Percentiles rank a stretch among this genome's conserved stretches.
These are phyloP conservation scores for Hysterangium stoloniferum DNA, from an alignment of 768 basidiomycete species.

Conservation along the genomic window DNA sequence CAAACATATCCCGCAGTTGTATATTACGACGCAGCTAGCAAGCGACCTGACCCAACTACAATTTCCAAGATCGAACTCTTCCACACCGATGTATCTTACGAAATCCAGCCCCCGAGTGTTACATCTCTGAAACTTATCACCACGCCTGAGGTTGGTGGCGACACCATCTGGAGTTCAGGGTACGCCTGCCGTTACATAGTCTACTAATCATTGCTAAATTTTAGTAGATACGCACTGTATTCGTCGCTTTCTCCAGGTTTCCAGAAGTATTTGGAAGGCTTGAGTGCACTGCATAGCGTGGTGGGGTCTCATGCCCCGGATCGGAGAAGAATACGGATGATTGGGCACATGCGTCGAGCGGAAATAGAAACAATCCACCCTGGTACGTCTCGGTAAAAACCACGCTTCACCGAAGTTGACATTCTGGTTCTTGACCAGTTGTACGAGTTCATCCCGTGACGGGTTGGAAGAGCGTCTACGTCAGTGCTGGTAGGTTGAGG, in stretches of 20 bases:
- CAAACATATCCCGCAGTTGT: conserved; percentile 41
- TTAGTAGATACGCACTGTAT: conserved; percentile 66
- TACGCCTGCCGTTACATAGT: conserved; percentile 23
- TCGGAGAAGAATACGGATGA: conserved; percentile 57
- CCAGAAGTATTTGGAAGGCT: conserved; percentile 68
- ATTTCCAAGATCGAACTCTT: conserved; percentile 73
- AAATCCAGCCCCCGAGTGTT: conserved; percentile 71
- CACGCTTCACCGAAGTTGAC: neutral
- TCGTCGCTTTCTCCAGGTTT: conserved; percentile 69
- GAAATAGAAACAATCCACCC: conserved; percentile 69
- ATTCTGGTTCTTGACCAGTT: conserved; percentile 23
- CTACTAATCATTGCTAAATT: neutral
- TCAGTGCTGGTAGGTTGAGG: conserved; percentile 54
- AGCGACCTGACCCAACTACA: conserved; percentile 49
- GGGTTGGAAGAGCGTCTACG: conserved; percentile 77
- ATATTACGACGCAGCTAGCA: conserved; percentile 55
- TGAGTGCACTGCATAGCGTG: conserved; percentile 68
- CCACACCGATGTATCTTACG: conserved; percentile 82
- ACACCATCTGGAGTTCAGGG: conserved; percentile 80
- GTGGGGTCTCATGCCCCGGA: conserved; percentile 72
- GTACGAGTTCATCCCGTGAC: conserved; percentile 82
- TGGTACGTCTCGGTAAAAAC: neutral
- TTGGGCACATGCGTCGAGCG: conserved; percentile 60
- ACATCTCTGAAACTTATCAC: conserved; percentile 73
- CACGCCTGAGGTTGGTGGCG: conserved; percentile 64